Evolutionary conservation across 768 basidiomycete genomes (phyloP).

Genomic region (Tubosaeta brunneosetosa): DNA sequence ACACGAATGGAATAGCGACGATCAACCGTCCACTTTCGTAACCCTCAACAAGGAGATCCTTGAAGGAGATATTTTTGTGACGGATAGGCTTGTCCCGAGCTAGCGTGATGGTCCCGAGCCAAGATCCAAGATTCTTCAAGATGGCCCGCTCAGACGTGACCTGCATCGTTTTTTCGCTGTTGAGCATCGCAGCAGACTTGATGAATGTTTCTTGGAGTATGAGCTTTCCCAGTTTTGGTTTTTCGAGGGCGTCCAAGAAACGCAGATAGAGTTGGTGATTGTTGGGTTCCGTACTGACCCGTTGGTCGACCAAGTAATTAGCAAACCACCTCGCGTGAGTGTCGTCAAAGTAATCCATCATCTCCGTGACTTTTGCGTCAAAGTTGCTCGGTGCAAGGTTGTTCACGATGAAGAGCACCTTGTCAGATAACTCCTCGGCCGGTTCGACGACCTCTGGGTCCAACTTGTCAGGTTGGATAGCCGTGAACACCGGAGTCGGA

Average conservation of each 20-base stretch:
- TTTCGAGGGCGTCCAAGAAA: slow-evolving; percentile 81
- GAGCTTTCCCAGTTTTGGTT: slow-evolving; percentile 60
- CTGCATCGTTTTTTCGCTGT: slow-evolving; percentile 86
- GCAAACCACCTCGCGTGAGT: slow-evolving; percentile 93
- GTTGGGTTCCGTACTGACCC: slow-evolving; percentile 94
- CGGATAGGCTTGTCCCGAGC: slow-evolving; percentile 91
- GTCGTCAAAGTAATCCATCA: slow-evolving; percentile 80
- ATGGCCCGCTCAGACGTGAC: slow-evolving; percentile 79
- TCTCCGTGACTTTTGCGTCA: slow-evolving; percentile 79
- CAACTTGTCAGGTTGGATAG: slow-evolving; percentile 69
- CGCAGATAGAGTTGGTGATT: slow-evolving; percentile 94
- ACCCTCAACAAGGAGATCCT: slow-evolving; percentile 94
- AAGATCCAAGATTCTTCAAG: slow-evolving; percentile 91
- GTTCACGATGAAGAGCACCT: slow-evolving; percentile 96
- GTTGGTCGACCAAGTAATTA: slow-evolving; percentile 94
- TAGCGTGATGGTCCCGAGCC: slow-evolving; percentile 92
- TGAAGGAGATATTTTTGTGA: slow-evolving; percentile 91
- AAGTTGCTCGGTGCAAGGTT: slow-evolving; percentile 95
- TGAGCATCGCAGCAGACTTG: slow-evolving; percentile 82
- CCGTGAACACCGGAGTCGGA: slow-evolving; percentile 58
- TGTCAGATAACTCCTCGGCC: slow-evolving; percentile 85
- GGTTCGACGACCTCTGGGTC: slow-evolving; percentile 65
- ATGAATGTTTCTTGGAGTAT: slow-evolving; percentile 92
- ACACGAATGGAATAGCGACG: slow-evolving; percentile 96
- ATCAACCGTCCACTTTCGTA: slow-evolving; percentile 88